Evolutionary conservation across 2,329 filamentous ascomycete genomes (phyloP), one percentile per base, ranked within the genome.

Genomic region (Microdochium nivale): DNA sequence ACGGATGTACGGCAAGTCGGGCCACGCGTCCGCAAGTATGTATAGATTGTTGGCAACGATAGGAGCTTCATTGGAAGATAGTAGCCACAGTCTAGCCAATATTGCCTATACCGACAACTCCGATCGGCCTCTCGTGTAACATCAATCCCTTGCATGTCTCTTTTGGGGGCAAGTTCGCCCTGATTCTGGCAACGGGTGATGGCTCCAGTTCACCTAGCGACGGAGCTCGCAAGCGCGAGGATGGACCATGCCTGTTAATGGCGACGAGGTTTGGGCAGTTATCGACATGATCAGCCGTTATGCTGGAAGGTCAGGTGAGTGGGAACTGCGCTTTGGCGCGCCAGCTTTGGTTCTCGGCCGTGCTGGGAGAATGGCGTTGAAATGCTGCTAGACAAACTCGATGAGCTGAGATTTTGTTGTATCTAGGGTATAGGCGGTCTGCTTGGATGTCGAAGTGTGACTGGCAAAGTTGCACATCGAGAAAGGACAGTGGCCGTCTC

Each of bases 221-320:
- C 65, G 0, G 65, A 58, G 54, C 67, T 67, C 0, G 65, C 60
- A 14, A 74, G 60, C 0, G 68, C 58, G 4, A 73, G 52, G 0
- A 67, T 9, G 73, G 71, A 1, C 73, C 73, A 30, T 76, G 73
- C 58, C 76, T 76, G 51, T 70, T 70, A 33, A 76, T 69, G 2
- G 71, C 72, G 10, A 63, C 56, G 0, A 77, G 60, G 5, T 66
- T 68, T 0, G 63, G 66, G 27, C 63, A 64, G 1, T 60, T 57
- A 3, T 61, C 60, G 24, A 75, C 56, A 37, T 74, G 72, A 2
- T 68, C 60, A 3, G 66, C 68, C 0, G 67, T 69, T 11, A 75
- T 46, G 9, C 59, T 58, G 0, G 68, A 70, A 0, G 62, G 60
- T 32, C 68, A 63, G 30, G 75, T 62, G 1, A 76, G 55, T 1